Percentiles rank a stretch among this genome's conserved stretches.
These are phyloP conservation scores for Blastomyces emzantsi DNA, from an alignment of 2,329 filamentous ascomycete species.

Conservation along the genomic window DNA sequence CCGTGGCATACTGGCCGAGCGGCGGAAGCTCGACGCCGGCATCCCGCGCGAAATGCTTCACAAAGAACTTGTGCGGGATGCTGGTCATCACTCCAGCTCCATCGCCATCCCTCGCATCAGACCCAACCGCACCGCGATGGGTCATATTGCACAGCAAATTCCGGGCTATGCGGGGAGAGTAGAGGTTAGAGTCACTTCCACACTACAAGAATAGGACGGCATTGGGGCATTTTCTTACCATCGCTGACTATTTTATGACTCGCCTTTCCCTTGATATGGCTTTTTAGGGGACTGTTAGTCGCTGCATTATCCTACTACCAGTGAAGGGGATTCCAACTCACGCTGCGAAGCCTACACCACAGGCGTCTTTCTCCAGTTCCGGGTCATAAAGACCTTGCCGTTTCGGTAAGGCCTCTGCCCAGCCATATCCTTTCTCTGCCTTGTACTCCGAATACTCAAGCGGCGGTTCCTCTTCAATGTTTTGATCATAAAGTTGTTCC, in stretches of 20 bases:
- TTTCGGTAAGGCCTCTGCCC: slow-evolving; percentile 90
- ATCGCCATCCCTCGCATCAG: slow-evolving; percentile 94
- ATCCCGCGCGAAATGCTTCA: slow-evolving; percentile 95
- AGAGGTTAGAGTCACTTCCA: slow-evolving; percentile 25
- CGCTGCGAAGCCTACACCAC: slow-evolving; percentile 98
- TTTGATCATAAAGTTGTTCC: slow-evolving; percentile 41
- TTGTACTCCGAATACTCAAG: slow-evolving; percentile 46
- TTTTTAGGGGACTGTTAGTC: slow-evolving; percentile 30
- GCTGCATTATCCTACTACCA: slow-evolving; percentile 6
- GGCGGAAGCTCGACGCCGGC: slow-evolving; percentile 79
- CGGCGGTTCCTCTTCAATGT: slow-evolving; percentile 38
- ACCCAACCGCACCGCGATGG: slow-evolving; percentile 95
- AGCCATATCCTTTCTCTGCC: slow-evolving; percentile 63
- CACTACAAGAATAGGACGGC: slow-evolving; percentile 3
- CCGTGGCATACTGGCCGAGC: slow-evolving; percentile 87
- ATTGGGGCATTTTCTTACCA: slow-evolving; percentile 51
- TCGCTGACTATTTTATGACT: slow-evolving; percentile 99
- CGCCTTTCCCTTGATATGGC: slow-evolving; percentile 92
- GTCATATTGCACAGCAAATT: slow-evolving; percentile 99
- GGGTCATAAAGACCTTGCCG: slow-evolving; percentile 99
- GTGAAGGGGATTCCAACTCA: slow-evolving; percentile 42
- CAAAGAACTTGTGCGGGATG: slow-evolving; percentile 95
- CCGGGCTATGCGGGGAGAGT: slow-evolving; percentile 49
- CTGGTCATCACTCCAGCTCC: slow-evolving; percentile 99
- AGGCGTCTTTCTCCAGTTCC: slow-evolving; percentile 95